phyloP scores from a whole-genome alignment of 768 basidiomycete species.

The Coprinellus micaceus region DNA sequence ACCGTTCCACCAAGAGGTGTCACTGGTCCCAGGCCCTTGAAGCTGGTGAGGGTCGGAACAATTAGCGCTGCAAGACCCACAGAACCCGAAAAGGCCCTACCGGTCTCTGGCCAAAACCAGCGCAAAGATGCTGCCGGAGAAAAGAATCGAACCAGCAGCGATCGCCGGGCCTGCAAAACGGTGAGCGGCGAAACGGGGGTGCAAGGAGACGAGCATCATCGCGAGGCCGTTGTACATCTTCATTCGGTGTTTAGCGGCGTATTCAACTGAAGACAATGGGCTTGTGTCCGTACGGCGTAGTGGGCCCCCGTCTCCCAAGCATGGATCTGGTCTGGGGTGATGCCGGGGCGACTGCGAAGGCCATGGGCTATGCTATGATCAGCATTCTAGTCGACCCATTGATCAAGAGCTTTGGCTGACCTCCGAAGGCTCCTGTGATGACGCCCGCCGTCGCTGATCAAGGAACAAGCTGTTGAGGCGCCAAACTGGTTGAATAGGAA shows the following conservation, averaged over 20 bases:
- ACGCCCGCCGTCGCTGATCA: constrained; percentile 45
- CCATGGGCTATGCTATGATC: constrained; percentile 42
- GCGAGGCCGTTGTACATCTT: constrained; percentile 71
- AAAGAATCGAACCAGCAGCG: constrained; percentile 49
- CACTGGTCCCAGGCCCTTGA: constrained; percentile 56
- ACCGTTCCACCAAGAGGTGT: constrained; percentile 63
- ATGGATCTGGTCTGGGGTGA: constrained; percentile 48
- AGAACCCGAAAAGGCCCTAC: constrained; percentile 19
- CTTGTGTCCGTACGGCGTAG: constrained; percentile 48
- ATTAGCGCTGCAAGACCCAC: not conserved
- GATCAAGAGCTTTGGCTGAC: constrained; percentile 16
- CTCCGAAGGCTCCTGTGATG: constrained; percentile 63
- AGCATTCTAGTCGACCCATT: not conserved
- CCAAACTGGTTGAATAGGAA: not conserved
- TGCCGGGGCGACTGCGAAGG: constrained; percentile 42
- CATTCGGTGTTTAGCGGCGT: not conserved
- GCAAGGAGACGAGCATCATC: constrained; percentile 57
- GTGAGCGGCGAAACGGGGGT: constrained; percentile 56
- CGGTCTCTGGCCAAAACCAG: constrained; percentile 48
- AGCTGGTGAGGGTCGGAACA: constrained; percentile 16
- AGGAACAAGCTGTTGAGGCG: not conserved
- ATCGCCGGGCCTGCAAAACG: constrained; percentile 69
- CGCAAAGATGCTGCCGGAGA: constrained; percentile 61
- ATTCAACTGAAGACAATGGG: not conserved
- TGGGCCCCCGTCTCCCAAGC: constrained; percentile 62